Evolutionary conservation across 176 grass and related monocot species (phyloP).

Genomic region (Melocanna baccifera): DNA sequence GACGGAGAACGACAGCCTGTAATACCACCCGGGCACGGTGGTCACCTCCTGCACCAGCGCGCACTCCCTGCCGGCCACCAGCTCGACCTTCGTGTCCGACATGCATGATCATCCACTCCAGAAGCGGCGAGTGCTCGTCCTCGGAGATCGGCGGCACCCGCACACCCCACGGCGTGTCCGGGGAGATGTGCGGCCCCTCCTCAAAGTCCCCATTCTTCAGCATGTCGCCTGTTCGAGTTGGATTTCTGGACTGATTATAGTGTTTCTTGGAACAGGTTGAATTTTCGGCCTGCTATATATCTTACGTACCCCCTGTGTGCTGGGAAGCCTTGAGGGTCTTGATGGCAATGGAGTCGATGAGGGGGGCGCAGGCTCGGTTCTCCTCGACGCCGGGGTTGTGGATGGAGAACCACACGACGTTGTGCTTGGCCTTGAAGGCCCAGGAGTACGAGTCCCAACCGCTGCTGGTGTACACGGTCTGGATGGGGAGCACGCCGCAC

Average conservation of each 20-base stretch:
- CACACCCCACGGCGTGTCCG: slow-evolving; percentile 41
- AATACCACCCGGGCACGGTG: slow-evolving; percentile 30
- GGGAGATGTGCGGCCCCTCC: slow-evolving; percentile 45
- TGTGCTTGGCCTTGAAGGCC: slow-evolving; percentile 43
- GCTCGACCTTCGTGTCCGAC: slow-evolving; percentile 57
- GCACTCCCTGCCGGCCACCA: slow-evolving; percentile 52
- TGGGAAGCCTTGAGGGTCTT: slow-evolving; percentile 9
- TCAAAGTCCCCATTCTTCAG: slow-evolving; percentile 59
- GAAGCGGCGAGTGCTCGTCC: slow-evolving; percentile 53
- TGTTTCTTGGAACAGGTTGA: background rate
- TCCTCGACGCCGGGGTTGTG: slow-evolving; percentile 53
- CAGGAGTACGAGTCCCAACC: slow-evolving; percentile 63
- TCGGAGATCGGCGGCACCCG: slow-evolving; percentile 50
- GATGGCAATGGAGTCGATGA: slow-evolving; percentile 51
- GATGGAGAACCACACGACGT: slow-evolving; percentile 31
- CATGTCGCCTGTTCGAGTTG: slow-evolving; percentile 13
- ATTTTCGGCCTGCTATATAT: background rate
- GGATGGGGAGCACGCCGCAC: slow-evolving; percentile 47
- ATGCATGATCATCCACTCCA: slow-evolving; percentile 54
- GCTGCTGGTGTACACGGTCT: slow-evolving; percentile 54
- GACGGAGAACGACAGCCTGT: slow-evolving; percentile 49
- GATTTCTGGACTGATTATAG: background rate
- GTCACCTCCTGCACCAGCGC: slow-evolving; percentile 53
- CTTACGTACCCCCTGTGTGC: background rate
- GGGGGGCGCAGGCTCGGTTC: slow-evolving; percentile 49